Base-by-base conservation (phyloP, 2,329 filamentous ascomycete genomes). In the Xylariaceae sp. region DNA sequence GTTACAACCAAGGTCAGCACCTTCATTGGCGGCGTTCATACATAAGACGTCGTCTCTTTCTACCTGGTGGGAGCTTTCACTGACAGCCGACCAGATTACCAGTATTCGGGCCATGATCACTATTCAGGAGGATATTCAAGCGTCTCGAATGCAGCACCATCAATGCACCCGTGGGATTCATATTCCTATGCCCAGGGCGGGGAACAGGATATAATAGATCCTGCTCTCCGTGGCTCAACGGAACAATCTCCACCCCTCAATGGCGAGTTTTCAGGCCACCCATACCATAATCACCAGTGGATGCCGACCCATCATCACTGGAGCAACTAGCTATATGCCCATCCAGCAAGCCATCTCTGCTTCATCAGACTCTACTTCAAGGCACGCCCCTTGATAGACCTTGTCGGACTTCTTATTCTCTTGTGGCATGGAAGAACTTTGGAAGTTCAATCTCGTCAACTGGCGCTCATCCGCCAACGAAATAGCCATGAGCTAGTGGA, bases 121-220 rank as follows among this genome's bases (percentile, higher is more conserved):
- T 65, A 60, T 38, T 49, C 56, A 39, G 60, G 56, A 27, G 22
- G 22, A 44, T 59, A 58, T 48, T 38, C 56, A 22, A 55, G 42
- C 46, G 56, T 58, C 30, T 44, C 59, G 19, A 59, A 62, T 33
- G 43, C 54, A n/a, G 33, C 54, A 27, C 51, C 56, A 31, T 42
- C 63, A 41, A 56, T 57, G 18, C 40, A 59, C 15, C 55, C 61
- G 46, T 65, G 62, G 62, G 56, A 45, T 30, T 44, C 59, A 11
- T 65, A 62, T 45, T 59, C 53, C 44, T 51, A 59, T 43, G 58
- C 59, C 42, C 53, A 56, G 30, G 54, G 45, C 42, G 17, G 47
- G 35, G 61, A 63, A 42, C 60, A 64, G 30, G 59, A 62, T 27
- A 58, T 65, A 52, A 61, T 65, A 53, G 62, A 65, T 43, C 62